Evolutionary conservation across 2,329 filamentous ascomycete genomes (phyloP), one percentile per base, ranked within the genome.

Genomic region (Hysterium pulicare): DNA sequence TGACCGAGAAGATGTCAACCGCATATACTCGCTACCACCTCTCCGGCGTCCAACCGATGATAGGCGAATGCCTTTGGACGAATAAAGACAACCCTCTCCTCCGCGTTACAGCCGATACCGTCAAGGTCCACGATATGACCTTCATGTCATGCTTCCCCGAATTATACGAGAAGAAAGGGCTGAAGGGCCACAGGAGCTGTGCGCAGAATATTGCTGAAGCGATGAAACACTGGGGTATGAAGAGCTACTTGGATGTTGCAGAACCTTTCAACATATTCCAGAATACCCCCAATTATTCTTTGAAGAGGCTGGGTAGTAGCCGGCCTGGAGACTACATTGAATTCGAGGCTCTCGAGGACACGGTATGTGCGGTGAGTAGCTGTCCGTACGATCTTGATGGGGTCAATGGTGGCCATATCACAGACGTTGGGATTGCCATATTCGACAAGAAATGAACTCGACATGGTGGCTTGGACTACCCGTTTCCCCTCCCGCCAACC

Each of bases 241-340:
- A 46, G 23, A 53, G 54, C 37, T 52, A 54, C 30, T 48, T 67
- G 20, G 62, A 68, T 22, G 55, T 64, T 7, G 60, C 62, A 10
- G 61, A 67, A 42, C 66, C 67, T 11, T 69, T 68, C 50, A 69
- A 69, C 52, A 53, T 67, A 41, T 69, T 69, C 42, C 66, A 69
- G 46, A 69, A 68, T 45, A 68, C 66, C 33, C 66, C 67, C 13
- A 62, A 66, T 41, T 68, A 67, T 40, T 55, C 50, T 21, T 48
- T 69, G 31, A 69, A 70, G 47, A 52, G 51, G 15, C 43, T 69
- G 31, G 58, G 60, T n/a, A 62, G 53, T 40, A 66, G 62, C 40
- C 63, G 58, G 51, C 50, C 66, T 3, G 64, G 66, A 4, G 66
- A 69, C 47, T 69, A 57, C 47, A 54, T 69, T 24, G 64, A 68